Percentiles rank a stretch among this genome's conserved stretches.
Conservation (phyloP, 192 early-diverging fungal species). For the Umbelopsis vinacea region DNA sequence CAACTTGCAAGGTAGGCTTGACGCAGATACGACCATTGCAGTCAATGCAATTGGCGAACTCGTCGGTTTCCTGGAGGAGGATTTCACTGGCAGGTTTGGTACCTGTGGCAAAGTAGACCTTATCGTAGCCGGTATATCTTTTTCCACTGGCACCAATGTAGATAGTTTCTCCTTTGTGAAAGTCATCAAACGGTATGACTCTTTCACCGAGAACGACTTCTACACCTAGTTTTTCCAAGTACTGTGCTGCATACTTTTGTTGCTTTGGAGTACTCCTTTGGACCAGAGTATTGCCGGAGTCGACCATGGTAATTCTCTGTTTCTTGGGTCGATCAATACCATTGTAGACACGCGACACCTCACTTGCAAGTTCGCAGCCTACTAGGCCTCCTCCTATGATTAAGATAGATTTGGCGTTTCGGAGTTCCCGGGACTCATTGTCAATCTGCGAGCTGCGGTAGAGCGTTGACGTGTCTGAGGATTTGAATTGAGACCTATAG, state of each 20-base stretch:
- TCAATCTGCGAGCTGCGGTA: conserved; percentile 37
- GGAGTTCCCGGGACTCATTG: conserved; percentile 20
- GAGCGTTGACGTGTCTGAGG: conserved; percentile 35
- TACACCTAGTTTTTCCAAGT: conserved; percentile 35
- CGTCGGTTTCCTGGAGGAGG: conserved; percentile 11
- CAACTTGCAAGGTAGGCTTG: conserved; percentile 44
- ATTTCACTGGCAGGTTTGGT: conserved; percentile 34
- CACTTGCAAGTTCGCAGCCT: conserved; percentile 51
- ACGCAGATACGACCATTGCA: conserved; percentile 40
- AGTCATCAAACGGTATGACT: conserved; percentile 33
- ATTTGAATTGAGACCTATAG: conserved; percentile 39
- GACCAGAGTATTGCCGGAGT: conserved; percentile 30
- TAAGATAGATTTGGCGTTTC: conserved; percentile 27
- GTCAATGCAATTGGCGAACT: conserved; percentile 35
- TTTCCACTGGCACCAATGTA: conserved; percentile 36
- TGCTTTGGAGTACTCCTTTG: conserved; percentile 28
- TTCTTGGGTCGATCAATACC: conserved; percentile 25
- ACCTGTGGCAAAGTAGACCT: conserved; percentile 40
- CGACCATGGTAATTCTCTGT: conserved; percentile 37
- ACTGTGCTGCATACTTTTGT: conserved; percentile 21
- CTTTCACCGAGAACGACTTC: conserved; percentile 34
- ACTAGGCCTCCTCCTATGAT: conserved; percentile 51
- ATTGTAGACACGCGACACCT: conserved; percentile 31
- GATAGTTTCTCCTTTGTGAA: not conserved
- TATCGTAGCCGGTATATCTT: conserved; percentile 37